These are phyloP conservation scores for Trichosporon coremiiforme DNA, from an alignment of 1,284 basidiomycete genomes.

Conservation along the genomic window DNA sequence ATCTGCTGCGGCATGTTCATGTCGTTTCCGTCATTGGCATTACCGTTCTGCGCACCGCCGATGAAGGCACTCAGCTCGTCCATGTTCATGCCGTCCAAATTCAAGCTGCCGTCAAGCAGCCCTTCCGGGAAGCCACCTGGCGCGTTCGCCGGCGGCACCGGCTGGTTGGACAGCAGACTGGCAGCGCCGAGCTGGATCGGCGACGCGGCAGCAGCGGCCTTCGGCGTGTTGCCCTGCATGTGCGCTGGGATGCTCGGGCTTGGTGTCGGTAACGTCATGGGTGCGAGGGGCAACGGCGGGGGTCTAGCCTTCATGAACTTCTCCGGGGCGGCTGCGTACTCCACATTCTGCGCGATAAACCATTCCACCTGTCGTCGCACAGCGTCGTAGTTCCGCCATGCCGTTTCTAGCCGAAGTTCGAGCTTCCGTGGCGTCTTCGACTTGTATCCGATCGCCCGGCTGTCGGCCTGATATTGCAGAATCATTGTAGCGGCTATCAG, in stretches of 20 bases:
- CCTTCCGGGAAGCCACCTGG: slow-evolving; percentile 19
- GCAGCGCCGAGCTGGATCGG: slow-evolving; percentile 36
- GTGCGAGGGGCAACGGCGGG: slow-evolving; percentile 28
- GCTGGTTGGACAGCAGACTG: slow-evolving; percentile 33
- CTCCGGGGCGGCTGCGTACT: slow-evolving; percentile 31
- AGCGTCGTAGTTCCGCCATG: slow-evolving; percentile 40
- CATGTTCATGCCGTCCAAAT: slow-evolving; percentile 30
- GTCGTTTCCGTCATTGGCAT: slow-evolving; percentile 3
- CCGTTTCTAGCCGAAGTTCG: slow-evolving; percentile 31
- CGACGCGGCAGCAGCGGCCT: slow-evolving; percentile 28
- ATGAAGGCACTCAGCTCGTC: slow-evolving; percentile 38
- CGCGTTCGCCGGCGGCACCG: slow-evolving; percentile 12
- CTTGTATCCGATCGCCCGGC: slow-evolving; percentile 31
- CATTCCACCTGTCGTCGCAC: slow-evolving; percentile 40
- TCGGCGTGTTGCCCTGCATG: slow-evolving; percentile 20
- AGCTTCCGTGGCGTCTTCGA: slow-evolving; percentile 32
- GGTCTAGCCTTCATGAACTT: slow-evolving; percentile 33
- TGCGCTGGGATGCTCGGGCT: slow-evolving; percentile 26
- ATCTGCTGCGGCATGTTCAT: slow-evolving; percentile 13
- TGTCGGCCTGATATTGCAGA: slow-evolving; percentile 36
- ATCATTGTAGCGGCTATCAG: slow-evolving; percentile 39
- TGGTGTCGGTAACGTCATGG: slow-evolving; percentile 32
- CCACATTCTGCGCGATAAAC: slow-evolving; percentile 38
- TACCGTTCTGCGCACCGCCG: slow-evolving; percentile 23
- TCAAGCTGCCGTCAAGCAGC: slow-evolving; percentile 26